Evolutionary conservation across 2,329 filamentous ascomycete genomes (phyloP).

Genomic region (Tolypocladium tropicale): DNA sequence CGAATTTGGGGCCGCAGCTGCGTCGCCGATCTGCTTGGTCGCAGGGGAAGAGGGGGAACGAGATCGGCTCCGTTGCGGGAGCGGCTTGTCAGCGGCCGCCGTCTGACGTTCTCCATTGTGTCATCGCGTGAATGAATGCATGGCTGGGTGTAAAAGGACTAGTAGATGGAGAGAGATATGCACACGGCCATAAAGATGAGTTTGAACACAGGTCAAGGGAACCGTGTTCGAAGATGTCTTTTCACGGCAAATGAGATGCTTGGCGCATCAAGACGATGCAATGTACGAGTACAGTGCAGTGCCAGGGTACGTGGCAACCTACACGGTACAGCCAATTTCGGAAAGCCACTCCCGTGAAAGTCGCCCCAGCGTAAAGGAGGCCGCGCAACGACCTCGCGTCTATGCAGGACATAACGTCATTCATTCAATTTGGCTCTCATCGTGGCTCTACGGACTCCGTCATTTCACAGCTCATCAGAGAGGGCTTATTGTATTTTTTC

Average conservation of each 20-base stretch:
- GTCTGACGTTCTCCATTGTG: background rate
- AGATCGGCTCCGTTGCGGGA: background rate
- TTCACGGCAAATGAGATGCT: background rate
- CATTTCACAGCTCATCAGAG: background rate
- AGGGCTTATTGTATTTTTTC: no score
- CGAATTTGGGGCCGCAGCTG: conserved; percentile 1
- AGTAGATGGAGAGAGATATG: background rate
- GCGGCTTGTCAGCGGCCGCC: background rate
- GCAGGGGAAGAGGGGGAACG: conserved; percentile 1
- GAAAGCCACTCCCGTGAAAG: background rate
- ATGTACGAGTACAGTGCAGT: background rate
- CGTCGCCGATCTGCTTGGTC: conserved; percentile 7
- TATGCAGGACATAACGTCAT: background rate
- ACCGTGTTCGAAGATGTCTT: background rate
- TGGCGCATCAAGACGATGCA: background rate
- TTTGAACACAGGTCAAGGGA: background rate
- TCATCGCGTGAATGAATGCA: background rate
- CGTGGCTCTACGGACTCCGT: background rate
- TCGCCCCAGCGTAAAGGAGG: background rate
- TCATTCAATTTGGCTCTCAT: no score
- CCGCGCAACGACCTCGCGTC: background rate
- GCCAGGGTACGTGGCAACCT: background rate
- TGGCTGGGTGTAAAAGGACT: background rate
- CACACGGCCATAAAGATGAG: background rate
- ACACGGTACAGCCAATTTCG: background rate